Conservation (phyloP, 139 green algal species). For the Micractinium conductrix region DNA sequence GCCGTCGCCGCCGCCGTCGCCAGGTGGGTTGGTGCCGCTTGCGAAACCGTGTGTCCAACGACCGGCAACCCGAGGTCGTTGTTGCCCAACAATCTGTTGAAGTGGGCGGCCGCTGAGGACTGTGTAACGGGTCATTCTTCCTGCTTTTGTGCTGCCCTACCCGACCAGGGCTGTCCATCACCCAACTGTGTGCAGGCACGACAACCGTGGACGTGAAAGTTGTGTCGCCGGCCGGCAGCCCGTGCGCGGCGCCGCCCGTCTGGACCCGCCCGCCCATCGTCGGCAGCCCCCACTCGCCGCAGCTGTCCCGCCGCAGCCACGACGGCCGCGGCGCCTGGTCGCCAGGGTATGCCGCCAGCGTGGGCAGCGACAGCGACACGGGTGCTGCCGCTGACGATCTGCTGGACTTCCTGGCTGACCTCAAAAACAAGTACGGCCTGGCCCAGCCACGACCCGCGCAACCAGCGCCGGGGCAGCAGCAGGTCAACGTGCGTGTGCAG, state of each 20-base stretch:
- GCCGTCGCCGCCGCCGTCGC: too few relatives aligned
- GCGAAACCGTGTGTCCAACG: too few relatives aligned
- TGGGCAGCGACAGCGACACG: background rate
- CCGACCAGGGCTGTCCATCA: too few relatives aligned
- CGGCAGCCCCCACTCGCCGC: background rate
- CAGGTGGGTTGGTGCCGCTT: too few relatives aligned
- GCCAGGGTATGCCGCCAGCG: background rate
- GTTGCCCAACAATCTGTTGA: too few relatives aligned
- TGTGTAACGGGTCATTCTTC: too few relatives aligned
- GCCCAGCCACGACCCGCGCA: background rate
- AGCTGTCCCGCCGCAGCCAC: slow-evolving; percentile 13
- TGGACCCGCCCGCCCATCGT: background rate
- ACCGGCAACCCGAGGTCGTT: too few relatives aligned
- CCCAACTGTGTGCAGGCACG: too few relatives aligned
- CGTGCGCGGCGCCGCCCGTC: background rate
- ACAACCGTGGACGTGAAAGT: background rate
- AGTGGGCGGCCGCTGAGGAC: too few relatives aligned
- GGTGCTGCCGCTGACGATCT: background rate
- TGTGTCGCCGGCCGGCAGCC: background rate
- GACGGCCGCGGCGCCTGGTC: background rate
- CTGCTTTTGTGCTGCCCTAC: too few relatives aligned
- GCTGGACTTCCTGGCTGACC: background rate
- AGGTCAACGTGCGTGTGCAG: too few relatives aligned
- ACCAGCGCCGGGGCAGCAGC: too few relatives aligned
- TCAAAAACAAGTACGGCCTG: slow-evolving; percentile 13